Base-by-base conservation (phyloP, 495 filamentous ascomycete species). In the Evansstolkia leycettana region DNA sequence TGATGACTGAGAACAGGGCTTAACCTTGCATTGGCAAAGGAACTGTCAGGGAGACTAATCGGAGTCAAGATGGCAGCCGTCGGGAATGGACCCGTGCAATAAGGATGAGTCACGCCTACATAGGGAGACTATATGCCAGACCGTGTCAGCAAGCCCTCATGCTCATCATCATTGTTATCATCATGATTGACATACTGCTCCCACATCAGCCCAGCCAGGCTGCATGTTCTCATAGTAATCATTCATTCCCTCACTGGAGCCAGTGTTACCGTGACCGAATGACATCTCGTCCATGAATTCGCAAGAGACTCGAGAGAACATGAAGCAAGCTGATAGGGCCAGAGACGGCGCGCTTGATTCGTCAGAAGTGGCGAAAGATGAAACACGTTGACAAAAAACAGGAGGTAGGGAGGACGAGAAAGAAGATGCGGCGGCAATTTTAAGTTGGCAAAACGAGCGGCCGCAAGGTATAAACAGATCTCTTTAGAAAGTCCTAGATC, bases 1-100 rank as follows among this genome's bases (percentile, higher is more conserved):
- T 58, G 59, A 28, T 61, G 55, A 34, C 58, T 59, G 34, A 64
- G 34, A 10, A 47, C 60, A 29, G 63, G 63, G 31, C 58, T 64
- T 8, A 56, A 46, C 27, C 47, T 38, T 8, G 50, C 12, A 31
- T 48, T 45, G 5, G 20, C 28, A 20, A 57, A 61, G 31, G 57
- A 50, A 40, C 33, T 60, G 30, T 64, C 63, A 11, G 58, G 52
- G 1, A 67, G 52, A 34, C 61, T 61, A 44, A 61, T 55, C 17
- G 63, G 61, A 1, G 61, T 65, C 17, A 62, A 36, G 25, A 61
- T 49, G 32, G 38, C 35, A 16, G 39, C 18, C 18, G 52, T 30
- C 36, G 41, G 52, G 11, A 50, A 59, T 31, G 55, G 38, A 19
- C 50, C 47, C 13, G 51, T 47, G 39, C 51, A 60, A 38, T 64